These are phyloP conservation scores for Claviceps sp. DNA, from an alignment of 2,329 filamentous ascomycete genomes.

Conservation along the genomic window DNA sequence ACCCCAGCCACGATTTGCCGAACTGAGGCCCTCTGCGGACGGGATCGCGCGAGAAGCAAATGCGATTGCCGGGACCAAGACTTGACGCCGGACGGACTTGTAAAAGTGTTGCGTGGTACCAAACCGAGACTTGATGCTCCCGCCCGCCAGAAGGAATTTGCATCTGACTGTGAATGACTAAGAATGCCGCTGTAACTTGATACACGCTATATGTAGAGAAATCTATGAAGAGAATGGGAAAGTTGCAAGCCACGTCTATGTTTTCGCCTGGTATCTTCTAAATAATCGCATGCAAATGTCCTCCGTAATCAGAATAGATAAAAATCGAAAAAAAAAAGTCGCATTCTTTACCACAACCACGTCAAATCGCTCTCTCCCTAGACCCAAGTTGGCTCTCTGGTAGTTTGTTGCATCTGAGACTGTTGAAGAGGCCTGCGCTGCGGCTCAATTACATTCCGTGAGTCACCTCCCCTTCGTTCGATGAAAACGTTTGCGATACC, in stretches of 20 bases:
- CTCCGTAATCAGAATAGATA: neutral
- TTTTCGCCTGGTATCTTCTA: neutral
- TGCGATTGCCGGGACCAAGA: too few relatives aligned
- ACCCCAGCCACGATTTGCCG: too few relatives aligned
- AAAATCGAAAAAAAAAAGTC: neutral
- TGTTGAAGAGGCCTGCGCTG: neutral
- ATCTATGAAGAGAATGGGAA: neutral
- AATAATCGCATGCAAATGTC: neutral
- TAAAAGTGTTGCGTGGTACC: too few relatives aligned
- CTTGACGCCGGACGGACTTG: too few relatives aligned
- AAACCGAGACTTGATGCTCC: too few relatives aligned
- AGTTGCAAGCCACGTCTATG: neutral
- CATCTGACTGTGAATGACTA: too few relatives aligned
- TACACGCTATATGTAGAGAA: neutral
- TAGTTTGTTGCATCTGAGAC: neutral
- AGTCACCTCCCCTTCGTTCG: neutral
- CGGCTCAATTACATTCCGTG: neutral
- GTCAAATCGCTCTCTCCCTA: neutral
- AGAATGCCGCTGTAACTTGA: too few relatives aligned
- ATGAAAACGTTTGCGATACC: constrained; percentile 24
- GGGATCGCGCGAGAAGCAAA: too few relatives aligned
- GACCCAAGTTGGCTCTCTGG: neutral
- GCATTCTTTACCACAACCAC: neutral
- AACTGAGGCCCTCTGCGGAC: too few relatives aligned
- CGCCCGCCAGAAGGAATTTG: too few relatives aligned